phyloP scores from a whole-genome alignment of 2,329 filamentous ascomycete species.

The Hypoxylon sp. region DNA sequence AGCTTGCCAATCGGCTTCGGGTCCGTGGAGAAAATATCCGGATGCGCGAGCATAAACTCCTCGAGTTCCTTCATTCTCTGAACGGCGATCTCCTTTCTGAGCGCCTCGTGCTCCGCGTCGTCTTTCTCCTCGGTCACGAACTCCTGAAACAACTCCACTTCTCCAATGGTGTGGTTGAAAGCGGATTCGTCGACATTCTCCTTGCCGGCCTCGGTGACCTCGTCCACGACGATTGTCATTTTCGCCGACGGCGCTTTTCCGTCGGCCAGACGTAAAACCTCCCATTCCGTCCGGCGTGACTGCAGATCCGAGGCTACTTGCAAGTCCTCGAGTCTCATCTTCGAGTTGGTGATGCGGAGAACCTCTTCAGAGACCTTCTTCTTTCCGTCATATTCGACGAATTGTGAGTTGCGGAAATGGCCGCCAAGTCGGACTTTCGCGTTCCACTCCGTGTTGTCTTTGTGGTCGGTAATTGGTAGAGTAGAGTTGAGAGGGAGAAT shows the following conservation, averaged over 20 bases:
- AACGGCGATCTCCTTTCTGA: constrained; percentile 31
- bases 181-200: constrained; percentile 9
- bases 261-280: constrained; percentile 29
- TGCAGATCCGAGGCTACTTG: constrained; percentile 37
- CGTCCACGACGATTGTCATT: constrained; percentile 43
- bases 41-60: constrained; percentile 36
- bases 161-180: constrained; percentile 41
- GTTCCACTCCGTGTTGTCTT: constrained; percentile 35
- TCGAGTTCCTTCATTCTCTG: constrained; percentile 40
- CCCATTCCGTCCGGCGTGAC: constrained; percentile 36
- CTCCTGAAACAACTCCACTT: constrained; percentile 43
- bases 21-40: constrained; percentile 34
- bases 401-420: constrained; percentile 39
- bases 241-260: constrained; percentile 27
- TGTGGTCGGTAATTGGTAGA: neutral
- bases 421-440: constrained; percentile 42
- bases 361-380: constrained; percentile 37
- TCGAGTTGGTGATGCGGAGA: constrained; percentile 24
- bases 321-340: constrained; percentile 38
- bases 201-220: constrained; percentile 31
- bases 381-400: constrained; percentile 40
- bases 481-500: neutral
- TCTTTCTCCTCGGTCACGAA: constrained; percentile 37
- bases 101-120: constrained; percentile 29
- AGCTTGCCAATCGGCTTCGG: constrained; percentile 42